phyloP scores from a whole-genome alignment of 1,284 basidiomycete species.

The Tranzscheliella williamsii region DNA sequence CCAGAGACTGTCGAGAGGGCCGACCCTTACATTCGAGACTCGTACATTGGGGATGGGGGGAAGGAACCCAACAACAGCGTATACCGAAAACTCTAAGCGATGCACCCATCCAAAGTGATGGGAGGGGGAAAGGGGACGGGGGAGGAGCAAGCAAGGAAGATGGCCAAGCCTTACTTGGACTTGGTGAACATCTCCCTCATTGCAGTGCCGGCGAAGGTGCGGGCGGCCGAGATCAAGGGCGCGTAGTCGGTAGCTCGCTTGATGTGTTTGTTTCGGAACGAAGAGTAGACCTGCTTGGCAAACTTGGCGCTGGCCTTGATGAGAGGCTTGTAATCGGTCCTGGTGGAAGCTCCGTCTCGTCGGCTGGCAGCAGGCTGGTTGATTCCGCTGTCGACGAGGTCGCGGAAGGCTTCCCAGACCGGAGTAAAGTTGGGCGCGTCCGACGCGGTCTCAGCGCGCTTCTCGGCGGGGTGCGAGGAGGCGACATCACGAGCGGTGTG shows the following conservation, averaged over 20 bases:
- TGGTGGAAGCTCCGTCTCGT: slow-evolving; percentile 7
- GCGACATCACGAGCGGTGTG: slow-evolving; percentile 10
- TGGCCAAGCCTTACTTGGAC: no score
- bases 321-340: slow-evolving; percentile 39
- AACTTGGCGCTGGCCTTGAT: slow-evolving; percentile 28
- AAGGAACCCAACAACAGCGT: no score
- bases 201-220: slow-evolving; percentile 23
- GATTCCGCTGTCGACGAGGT: slow-evolving; percentile 43
- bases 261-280: slow-evolving; percentile 25
- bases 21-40: no score
- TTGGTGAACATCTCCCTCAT: slow-evolving; percentile 22
- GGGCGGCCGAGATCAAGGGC: slow-evolving; percentile 75
- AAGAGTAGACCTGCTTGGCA: slow-evolving; percentile 31
- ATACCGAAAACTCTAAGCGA: no score
- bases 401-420: slow-evolving; percentile 43
- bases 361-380: slow-evolving; percentile 18
- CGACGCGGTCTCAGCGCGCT: slow-evolving; percentile 11
- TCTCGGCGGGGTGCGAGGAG: slow-evolving; percentile 1
- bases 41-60: no score
- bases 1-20: no score
- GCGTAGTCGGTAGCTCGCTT: slow-evolving; percentile 64
- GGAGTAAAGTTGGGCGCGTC: slow-evolving; percentile 32
- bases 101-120: no score
- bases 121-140: no score
- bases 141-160: no score